These are phyloP conservation scores for Diaporthe destruens DNA, from an alignment of 2,329 filamentous ascomycete genomes.

Conservation along the genomic window DNA sequence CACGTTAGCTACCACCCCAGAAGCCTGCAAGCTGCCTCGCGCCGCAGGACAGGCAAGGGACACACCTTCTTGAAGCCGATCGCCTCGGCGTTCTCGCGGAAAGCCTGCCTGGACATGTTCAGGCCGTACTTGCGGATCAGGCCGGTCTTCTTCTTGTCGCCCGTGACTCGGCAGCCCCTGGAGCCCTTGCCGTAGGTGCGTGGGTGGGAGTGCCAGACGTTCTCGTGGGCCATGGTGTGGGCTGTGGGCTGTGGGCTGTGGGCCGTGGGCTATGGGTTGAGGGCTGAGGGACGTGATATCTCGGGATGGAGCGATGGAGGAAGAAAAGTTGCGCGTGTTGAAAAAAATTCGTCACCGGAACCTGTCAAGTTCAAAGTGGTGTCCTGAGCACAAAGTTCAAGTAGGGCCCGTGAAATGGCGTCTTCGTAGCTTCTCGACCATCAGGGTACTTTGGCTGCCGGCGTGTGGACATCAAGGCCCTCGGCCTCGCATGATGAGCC, in stretches of 20 bases:
- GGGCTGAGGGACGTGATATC: background rate
- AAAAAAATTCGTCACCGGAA: background rate
- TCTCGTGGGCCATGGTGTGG: constrained; percentile 66
- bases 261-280: background rate
- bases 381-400: background rate
- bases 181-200: constrained; percentile 84
- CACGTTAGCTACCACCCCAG: background rate
- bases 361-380: background rate
- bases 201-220: constrained; percentile 87
- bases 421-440: background rate
- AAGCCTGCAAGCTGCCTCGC: background rate
- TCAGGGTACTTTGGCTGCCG: constrained; percentile 2
- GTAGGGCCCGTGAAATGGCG: background rate
- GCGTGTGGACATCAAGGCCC: constrained; percentile 20
- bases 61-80: constrained; percentile 63
- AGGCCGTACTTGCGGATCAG: constrained; percentile 89
- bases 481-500: background rate
- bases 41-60: background rate
- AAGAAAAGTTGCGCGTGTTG: background rate
- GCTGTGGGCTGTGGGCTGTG: background rate
- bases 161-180: constrained; percentile 64
- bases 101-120: constrained; percentile 70
- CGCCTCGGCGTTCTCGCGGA: constrained; percentile 62
- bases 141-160: constrained; percentile 82
- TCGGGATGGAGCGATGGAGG: background rate